Percentiles rank a stretch among this genome's conserved stretches.
These are phyloP conservation scores for Cryptosporidium baileyi DNA, from an alignment of 169 alveolate genomes.

Conservation along the genomic window DNA sequence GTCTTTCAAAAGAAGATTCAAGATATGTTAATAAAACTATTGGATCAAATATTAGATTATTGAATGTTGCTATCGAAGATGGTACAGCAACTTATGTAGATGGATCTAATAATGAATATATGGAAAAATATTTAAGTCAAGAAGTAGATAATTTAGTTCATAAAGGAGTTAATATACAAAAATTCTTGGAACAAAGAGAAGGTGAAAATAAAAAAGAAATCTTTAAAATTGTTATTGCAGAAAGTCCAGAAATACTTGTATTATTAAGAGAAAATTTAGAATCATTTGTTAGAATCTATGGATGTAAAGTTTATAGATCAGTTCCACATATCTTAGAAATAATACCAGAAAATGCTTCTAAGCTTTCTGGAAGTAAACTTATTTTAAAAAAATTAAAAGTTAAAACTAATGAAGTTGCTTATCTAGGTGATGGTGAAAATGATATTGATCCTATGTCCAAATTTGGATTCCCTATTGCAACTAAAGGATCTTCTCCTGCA, in stretches of 20 bases:
- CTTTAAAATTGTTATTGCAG: slow-evolving; percentile 35
- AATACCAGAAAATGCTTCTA: slow-evolving; percentile 39
- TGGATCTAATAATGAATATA: background rate
- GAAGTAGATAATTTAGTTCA: slow-evolving; percentile 35
- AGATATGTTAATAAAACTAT: background rate
- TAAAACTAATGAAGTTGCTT: background rate
- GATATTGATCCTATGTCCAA: slow-evolving; percentile 30
- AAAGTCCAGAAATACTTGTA: background rate
- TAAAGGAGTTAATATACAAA: slow-evolving; percentile 32
- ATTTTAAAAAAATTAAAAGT: slow-evolving; percentile 7
- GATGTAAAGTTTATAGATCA: slow-evolving; percentile 26
- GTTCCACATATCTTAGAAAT: slow-evolving; percentile 52
- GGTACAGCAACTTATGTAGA: slow-evolving; percentile 6
- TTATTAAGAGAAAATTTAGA: slow-evolving; percentile 26
- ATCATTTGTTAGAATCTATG: slow-evolving; percentile 31
- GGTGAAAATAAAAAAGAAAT: slow-evolving; percentile 31
- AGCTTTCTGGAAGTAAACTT: background rate
- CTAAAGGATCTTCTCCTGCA: slow-evolving; percentile 29
- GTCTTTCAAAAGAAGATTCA: slow-evolving; percentile 1
- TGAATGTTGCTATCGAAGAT: slow-evolving; percentile 33
- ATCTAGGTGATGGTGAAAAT: slow-evolving; percentile 60
- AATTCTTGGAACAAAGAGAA: slow-evolving; percentile 17
- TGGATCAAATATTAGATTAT: background rate
- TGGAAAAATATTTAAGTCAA: background rate
- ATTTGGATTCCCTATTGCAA: slow-evolving; percentile 43